phyloP scores from a whole-genome alignment of 768 basidiomycete species.

The Boletus rubropictus region DNA sequence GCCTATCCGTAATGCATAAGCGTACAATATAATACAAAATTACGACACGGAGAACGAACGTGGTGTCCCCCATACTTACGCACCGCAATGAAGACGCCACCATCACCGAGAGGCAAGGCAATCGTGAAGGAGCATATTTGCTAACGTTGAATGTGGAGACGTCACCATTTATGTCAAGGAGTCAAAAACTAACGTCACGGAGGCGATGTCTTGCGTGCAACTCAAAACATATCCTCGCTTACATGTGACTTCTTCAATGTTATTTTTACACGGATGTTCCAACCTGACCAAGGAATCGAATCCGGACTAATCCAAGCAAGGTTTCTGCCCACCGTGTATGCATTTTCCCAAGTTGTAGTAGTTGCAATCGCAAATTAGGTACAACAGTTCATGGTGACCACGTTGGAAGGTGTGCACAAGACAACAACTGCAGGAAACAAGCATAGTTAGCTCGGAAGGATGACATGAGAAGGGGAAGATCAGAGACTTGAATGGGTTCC shows the following conservation, averaged over 20 bases:
- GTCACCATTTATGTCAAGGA: conserved; percentile 1
- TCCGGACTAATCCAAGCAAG: background rate
- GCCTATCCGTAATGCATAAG: conserved; percentile 16
- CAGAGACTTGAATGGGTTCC: conserved; percentile 85
- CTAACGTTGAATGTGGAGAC: background rate
- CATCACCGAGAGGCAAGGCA: conserved; percentile 5
- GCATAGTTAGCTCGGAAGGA: conserved; percentile 13
- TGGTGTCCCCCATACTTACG: conserved; percentile 6
- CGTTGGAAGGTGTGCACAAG: background rate
- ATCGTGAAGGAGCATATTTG: conserved; percentile 4
- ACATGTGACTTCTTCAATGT: background rate
- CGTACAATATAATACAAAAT: conserved; percentile 4
- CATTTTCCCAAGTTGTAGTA: background rate
- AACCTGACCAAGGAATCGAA: background rate
- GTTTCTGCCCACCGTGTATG: background rate
- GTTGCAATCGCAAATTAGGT: conserved; percentile 10
- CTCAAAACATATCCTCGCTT: background rate
- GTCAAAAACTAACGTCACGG: background rate
- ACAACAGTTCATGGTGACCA: conserved; percentile 8
- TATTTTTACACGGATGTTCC: background rate
- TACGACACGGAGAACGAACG: conserved; percentile 15
- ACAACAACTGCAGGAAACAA: background rate
- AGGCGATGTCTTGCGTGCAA: background rate
- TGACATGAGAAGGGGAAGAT: conserved; percentile 21
- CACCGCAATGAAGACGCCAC: conserved; percentile 19